Percentiles rank a stretch among this genome's conserved stretches.
phyloP scores from a whole-genome alignment of 805 yeast species.

The Myxozyma nipponensis region DNA sequence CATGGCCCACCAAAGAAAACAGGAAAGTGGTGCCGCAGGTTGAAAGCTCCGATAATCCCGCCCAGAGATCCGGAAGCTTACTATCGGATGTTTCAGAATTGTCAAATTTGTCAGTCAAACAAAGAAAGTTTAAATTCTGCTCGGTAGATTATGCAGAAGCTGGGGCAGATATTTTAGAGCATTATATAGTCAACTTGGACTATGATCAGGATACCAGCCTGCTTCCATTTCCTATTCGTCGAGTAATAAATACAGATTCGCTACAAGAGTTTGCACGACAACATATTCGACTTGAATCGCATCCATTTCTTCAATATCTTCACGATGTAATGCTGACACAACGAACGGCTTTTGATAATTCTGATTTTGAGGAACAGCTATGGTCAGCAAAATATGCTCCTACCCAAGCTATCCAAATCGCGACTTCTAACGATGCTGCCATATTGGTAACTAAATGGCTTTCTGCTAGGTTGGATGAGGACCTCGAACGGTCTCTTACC shows the following conservation, averaged over 20 bases:
- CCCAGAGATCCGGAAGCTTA: not conserved
- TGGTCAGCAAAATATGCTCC: slow-evolving; percentile 35
- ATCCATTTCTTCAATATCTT: slow-evolving; percentile 18
- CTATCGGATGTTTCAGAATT: not conserved
- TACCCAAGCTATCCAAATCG: slow-evolving; percentile 39
- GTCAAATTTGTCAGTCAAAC: not conserved
- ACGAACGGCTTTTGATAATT: slow-evolving; percentile 30
- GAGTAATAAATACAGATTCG: slow-evolving; percentile 1
- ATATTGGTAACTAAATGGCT: slow-evolving; percentile 55
- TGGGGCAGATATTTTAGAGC: not conserved
- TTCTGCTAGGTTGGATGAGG: slow-evolving; percentile 41
- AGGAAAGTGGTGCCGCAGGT: not conserved
- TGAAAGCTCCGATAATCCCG: not conserved
- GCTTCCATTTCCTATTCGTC: slow-evolving; percentile 8
- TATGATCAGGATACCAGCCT: not conserved
- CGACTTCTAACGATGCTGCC: slow-evolving; percentile 43
- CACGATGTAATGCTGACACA: not conserved
- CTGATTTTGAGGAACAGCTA: slow-evolving; percentile 30
- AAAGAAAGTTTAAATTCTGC: not conserved
- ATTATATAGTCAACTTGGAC: not conserved
- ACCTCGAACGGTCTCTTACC: slow-evolving; percentile 4
- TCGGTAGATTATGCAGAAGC: not conserved
- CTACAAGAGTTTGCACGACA: slow-evolving; percentile 3
- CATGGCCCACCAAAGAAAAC: not conserved
- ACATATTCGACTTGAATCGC: slow-evolving; percentile 5